phyloP scores from a whole-genome alignment of 345 rosid species.

The Hevea brasiliensis region DNA sequence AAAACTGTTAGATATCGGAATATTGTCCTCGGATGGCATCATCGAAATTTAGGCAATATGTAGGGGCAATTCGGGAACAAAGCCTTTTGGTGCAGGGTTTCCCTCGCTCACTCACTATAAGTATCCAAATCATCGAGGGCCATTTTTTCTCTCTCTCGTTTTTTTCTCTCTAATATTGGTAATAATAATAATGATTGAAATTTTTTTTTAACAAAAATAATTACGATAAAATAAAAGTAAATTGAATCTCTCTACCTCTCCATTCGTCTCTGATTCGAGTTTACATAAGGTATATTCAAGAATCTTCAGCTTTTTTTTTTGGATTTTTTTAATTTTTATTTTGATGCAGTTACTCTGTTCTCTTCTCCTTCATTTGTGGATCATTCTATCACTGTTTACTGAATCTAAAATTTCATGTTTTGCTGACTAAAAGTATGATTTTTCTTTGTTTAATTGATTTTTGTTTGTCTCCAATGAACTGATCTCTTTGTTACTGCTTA shows the following conservation, averaged over 20 bases:
- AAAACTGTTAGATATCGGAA: too few relatives aligned
- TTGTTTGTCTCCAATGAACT: background rate
- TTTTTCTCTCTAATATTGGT: too few relatives aligned
- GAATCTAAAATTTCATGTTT: constrained; percentile 9
- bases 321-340: background rate
- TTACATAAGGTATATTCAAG: background rate
- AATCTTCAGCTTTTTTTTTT: background rate
- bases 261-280: constrained; percentile 7
- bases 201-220: background rate
- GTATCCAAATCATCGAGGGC: too few relatives aligned
- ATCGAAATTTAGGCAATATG: too few relatives aligned
- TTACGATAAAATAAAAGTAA: background rate
- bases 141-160: too few relatives aligned
- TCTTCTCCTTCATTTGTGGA: background rate
- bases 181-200: too few relatives aligned
- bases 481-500: background rate
- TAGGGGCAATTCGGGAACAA: too few relatives aligned
- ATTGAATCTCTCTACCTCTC: background rate
- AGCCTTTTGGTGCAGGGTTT: too few relatives aligned
- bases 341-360: background rate
- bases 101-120: too few relatives aligned
- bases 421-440: background rate
- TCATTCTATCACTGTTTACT: constrained; percentile 5
- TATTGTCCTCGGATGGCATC: too few relatives aligned
- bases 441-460: background rate